Base-by-base conservation (phyloP, 805 yeast genomes). In the Yarrowia divulgata region DNA sequence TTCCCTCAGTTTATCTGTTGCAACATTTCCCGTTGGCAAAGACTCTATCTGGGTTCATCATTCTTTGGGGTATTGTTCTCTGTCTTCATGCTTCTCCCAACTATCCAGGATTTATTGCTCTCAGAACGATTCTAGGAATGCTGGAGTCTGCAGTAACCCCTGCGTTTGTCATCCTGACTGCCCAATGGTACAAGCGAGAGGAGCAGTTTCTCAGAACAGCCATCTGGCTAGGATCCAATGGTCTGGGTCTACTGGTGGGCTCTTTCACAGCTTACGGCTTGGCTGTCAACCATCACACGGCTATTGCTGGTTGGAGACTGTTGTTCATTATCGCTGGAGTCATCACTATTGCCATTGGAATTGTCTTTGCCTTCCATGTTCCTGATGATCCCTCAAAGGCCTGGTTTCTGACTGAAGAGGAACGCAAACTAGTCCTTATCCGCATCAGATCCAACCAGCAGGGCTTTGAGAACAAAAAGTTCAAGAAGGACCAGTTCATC, bases 51-150 rank as follows among this genome's bases (percentile, higher is more conserved):
- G 71, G 76, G 1, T 82, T 83, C 70, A 82, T 88, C 48, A 73
- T 87, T n/a, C 52, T 85, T 0, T 89, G 93, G 93, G 92, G 92
- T 29, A 73, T 75, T 39, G 75, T 87, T n/a, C 77, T 87, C 43
- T 80, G 85, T 45, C 78, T 85, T n/a, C 86, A 84, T 71, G 82
- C 89, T 1, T 54, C 49, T 5, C 83, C 88, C 1, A 77, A 74
- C 40, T 85, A 80, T 71, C 78, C 83, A 9, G 83, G 86, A 0
- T 80, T 85, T 66, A 72, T 85, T 35, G 80, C 82, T 9, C 75
- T 83, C n/a, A 79, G 90, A 74, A 81, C 82, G 5, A 72, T 85
- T 48, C 75, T 86, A 35, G 90, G 90, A 14, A 75, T 81, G 70
- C 77, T 85, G 1, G 90, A 87, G 74, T 79, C 85, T 69, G 79